Percentiles rank a stretch among this genome's conserved stretches.
phyloP scores from a whole-genome alignment of 139 green algal genomes.

The Chlamydomonas sp. region DNA sequence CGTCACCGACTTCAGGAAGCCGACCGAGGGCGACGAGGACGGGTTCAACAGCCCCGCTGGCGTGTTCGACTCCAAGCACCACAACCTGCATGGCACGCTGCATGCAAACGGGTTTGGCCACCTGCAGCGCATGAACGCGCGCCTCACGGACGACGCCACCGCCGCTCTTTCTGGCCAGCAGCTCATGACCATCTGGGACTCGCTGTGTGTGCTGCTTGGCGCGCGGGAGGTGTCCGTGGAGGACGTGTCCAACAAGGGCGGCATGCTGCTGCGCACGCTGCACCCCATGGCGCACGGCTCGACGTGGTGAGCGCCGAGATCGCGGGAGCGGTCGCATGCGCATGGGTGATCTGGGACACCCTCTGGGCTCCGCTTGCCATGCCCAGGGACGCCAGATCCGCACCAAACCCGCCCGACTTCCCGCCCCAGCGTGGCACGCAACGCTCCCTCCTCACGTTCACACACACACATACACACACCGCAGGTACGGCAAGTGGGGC shows the following conservation, averaged over 20 bases:
- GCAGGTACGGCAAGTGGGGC: slow-evolving; percentile 83
- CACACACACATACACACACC: too few relatives aligned
- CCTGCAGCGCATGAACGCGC: slow-evolving; percentile 57
- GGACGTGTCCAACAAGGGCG: slow-evolving; percentile 86
- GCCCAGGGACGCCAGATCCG: too few relatives aligned
- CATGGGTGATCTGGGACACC: too few relatives aligned
- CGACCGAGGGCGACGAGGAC: not conserved
- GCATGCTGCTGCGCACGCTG: slow-evolving; percentile 88
- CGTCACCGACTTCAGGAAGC: not conserved
- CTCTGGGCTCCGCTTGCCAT: too few relatives aligned
- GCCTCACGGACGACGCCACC: slow-evolving; percentile 45
- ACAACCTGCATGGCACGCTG: slow-evolving; percentile 86
- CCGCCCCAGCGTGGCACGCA: too few relatives aligned
- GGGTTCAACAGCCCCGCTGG: not conserved
- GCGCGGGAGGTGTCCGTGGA: slow-evolving; percentile 67
- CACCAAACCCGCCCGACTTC: too few relatives aligned
- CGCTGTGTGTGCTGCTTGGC: slow-evolving; percentile 69
- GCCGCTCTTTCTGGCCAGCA: slow-evolving; percentile 47
- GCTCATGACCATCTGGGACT: slow-evolving; percentile 90
- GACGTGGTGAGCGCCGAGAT: slow-evolving; percentile 63
- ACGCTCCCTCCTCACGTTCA: too few relatives aligned
- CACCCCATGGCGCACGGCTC: slow-evolving; percentile 54
- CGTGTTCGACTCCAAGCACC: slow-evolving; percentile 59
- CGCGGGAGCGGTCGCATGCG: too few relatives aligned
- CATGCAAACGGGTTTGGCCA: slow-evolving; percentile 94